Evolutionary conservation across 2,329 filamentous ascomycete genomes (phyloP).

Genomic region (Paradendryphiella salina): DNA sequence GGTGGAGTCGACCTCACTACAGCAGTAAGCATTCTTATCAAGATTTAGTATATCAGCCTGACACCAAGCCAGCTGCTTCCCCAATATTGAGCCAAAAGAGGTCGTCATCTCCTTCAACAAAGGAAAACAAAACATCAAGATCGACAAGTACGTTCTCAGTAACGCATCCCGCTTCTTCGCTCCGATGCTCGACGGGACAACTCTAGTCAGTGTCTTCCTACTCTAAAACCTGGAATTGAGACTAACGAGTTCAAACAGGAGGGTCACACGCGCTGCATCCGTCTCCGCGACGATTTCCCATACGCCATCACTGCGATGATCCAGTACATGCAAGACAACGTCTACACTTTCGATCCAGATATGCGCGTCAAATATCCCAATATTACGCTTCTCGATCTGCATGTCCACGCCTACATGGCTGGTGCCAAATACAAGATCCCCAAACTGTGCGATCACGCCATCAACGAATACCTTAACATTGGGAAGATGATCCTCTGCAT

Average conservation of each 20-base stretch:
- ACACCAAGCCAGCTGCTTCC: conserved; percentile 12
- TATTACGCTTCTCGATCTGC: conserved; percentile 29
- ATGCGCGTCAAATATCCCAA: conserved; percentile 12
- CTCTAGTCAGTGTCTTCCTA: conserved; percentile 5
- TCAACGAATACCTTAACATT: conserved; percentile 18
- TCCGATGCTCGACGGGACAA: conserved; percentile 15
- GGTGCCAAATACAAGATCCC: conserved; percentile 27
- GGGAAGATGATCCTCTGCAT: conserved; percentile 13
- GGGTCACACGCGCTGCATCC: conserved; percentile 16
- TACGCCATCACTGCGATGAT: conserved; percentile 25
- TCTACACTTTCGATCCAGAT: conserved; percentile 23
- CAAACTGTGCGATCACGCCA: conserved; percentile 14
- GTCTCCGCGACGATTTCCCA: conserved; percentile 29
- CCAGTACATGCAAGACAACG: conserved; percentile 23
- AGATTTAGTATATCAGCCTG: not conserved
- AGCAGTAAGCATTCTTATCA: conserved; percentile 5
- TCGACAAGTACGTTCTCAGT: conserved; percentile 22
- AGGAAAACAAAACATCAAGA: conserved; percentile 19
- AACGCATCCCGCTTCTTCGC: conserved; percentile 23
- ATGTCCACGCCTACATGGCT: conserved; percentile 32
- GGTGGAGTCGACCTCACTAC: conserved; percentile 6
- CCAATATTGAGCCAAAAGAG: conserved; percentile 16
- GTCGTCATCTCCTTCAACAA: conserved; percentile 24
- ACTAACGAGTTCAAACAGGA: not conserved
- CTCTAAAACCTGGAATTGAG: not conserved